Conservation (phyloP, 1,139 yeast species). For the Tardiomyces blankii region DNA sequence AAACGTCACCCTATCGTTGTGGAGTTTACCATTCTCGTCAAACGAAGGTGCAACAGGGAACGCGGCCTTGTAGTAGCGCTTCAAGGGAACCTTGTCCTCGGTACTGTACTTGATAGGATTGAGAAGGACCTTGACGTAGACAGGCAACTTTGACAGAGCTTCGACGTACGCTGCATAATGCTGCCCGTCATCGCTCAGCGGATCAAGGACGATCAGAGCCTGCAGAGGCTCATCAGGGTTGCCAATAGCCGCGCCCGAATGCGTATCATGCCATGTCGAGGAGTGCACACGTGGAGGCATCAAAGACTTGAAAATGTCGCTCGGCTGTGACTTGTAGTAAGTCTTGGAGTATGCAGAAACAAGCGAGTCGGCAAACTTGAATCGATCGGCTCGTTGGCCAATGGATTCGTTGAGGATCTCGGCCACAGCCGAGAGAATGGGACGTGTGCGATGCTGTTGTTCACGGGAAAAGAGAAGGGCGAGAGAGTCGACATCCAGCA, state of each 20-base stretch:
- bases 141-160: slow-evolving; percentile 30
- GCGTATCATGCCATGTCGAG: slow-evolving; percentile 10
- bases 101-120: slow-evolving; percentile 40
- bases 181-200: slow-evolving; percentile 60
- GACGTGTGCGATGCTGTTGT: not conserved
- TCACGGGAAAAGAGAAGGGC: not conserved
- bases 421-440: not conserved
- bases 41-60: slow-evolving; percentile 35
- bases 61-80: slow-evolving; percentile 47
- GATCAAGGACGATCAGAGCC: slow-evolving; percentile 56
- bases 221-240: slow-evolving; percentile 24
- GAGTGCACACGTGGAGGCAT: slow-evolving; percentile 9
- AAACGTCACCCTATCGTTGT: slow-evolving; percentile 23
- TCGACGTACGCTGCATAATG: slow-evolving; percentile 41
- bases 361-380: slow-evolving; percentile 16
- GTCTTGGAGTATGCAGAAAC: slow-evolving; percentile 13
- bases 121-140: slow-evolving; percentile 40
- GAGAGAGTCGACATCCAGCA: not conserved
- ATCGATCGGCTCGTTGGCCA: slow-evolving; percentile 2
- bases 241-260: slow-evolving; percentile 15
- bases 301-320: not conserved
- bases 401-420: not conserved
- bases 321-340: slow-evolving; percentile 6
- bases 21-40: slow-evolving; percentile 28
- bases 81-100: slow-evolving; percentile 34